Conservation (phyloP, 163 green algal genomes). For the Chlamydomonas reinhardtii region DNA sequence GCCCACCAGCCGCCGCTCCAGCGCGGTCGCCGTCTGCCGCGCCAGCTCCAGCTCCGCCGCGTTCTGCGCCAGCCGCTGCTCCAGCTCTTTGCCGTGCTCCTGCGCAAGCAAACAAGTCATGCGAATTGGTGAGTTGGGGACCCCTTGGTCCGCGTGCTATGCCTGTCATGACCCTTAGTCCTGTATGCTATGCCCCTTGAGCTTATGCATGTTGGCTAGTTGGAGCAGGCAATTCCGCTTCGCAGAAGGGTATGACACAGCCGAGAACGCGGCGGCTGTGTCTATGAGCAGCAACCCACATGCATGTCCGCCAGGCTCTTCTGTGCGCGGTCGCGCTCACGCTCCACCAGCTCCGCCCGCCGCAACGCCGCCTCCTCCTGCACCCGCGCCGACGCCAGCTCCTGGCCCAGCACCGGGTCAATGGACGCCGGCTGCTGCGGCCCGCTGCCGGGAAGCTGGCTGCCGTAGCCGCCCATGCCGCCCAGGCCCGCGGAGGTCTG, state of each 20-base stretch:
- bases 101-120: constrained; percentile 17
- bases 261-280: no score
- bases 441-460: no score
- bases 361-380: constrained; percentile 51
- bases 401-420: constrained; percentile 53
- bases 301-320: constrained; percentile 59
- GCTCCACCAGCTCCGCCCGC: constrained; percentile 61
- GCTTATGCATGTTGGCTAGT: no score
- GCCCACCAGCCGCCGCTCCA: constrained; percentile 62
- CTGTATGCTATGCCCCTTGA: no score
- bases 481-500: no score
- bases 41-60: constrained; percentile 60
- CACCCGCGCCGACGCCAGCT: constrained; percentile 65
- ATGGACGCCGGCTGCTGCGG: no score
- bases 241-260: no score
- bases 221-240: no score
- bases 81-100: constrained; percentile 56
- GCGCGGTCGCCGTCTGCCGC: constrained; percentile 34
- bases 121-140: no score
- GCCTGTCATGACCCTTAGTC: no score
- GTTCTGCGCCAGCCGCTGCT: constrained; percentile 61
- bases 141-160: no score
- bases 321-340: constrained; percentile 57
- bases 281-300: not conserved
- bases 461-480: no score